A percentile compares a stretch with the other conserved stretches of the same genome.
Evolutionary conservation across 2,329 filamentous ascomycete genomes (phyloP).

Genomic region (Microcyclospora tardicrescens): DNA sequence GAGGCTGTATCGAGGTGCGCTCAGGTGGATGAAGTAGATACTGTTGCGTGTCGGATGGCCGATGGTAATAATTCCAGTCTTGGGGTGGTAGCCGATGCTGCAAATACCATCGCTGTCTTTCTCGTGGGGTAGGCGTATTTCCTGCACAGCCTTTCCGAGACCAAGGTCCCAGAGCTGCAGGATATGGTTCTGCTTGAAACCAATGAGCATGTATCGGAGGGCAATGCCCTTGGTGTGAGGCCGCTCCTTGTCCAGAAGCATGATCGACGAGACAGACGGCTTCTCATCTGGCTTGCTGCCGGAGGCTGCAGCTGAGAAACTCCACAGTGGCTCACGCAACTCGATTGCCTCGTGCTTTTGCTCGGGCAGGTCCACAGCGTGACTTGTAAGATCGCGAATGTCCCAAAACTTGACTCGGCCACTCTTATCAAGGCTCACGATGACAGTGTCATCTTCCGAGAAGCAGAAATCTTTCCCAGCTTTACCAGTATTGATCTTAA

Average conservation of each 20-base stretch:
- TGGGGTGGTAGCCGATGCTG: constrained; percentile 86
- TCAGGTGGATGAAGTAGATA: constrained; percentile 91
- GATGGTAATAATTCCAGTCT: constrained; percentile 84
- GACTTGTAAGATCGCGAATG: constrained; percentile 59
- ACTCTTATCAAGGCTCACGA: constrained; percentile 93
- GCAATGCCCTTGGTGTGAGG: constrained; percentile 84
- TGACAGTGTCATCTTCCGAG: constrained; percentile 87
- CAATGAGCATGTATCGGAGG: constrained; percentile 87
- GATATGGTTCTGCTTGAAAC: constrained; percentile 98
- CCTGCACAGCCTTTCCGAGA: constrained; percentile 87
- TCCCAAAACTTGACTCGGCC: constrained; percentile 98
- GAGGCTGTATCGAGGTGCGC: constrained; percentile 82
- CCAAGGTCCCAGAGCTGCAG: constrained; percentile 97
- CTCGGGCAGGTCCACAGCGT: constrained; percentile 30
- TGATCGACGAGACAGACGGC: constrained; percentile 90
- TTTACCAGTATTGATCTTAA: constrained; percentile 95
- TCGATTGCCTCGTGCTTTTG: constrained; percentile 37
- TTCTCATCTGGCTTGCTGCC: constrained; percentile 48
- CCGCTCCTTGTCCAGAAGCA: constrained; percentile 90
- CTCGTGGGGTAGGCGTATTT: constrained; percentile 80
- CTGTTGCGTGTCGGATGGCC: constrained; percentile 95
- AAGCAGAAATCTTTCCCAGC: constrained; percentile 97
- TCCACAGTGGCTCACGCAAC: constrained; percentile 74
- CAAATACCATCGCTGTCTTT: constrained; percentile 87
- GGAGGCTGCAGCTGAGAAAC: constrained; percentile 51